Base-by-base conservation (phyloP, 257 asterid species). In the Solanum gracilifrons region DNA sequence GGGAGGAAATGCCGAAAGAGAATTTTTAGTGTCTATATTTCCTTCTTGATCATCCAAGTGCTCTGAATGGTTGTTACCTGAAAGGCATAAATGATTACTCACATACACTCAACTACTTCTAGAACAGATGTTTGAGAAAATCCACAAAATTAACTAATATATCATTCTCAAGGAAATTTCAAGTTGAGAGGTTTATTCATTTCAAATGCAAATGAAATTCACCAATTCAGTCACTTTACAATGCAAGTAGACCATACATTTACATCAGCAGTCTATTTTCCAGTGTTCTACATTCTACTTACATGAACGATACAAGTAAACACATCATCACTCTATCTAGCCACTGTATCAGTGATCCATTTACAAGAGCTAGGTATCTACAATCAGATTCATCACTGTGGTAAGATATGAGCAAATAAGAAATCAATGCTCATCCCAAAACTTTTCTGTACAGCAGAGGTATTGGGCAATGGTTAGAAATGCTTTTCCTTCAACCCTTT, bases 51-150 rank as follows among this genome's bases (percentile, higher is more conserved):
- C 86, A 62, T 88, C 93, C 13, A 82, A 89, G 89, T 84, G 73
- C 74, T 31, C 73, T 32, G 86, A 90, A 90, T 88, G 85, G 72
- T 84, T 89, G 83, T 91, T 91, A 87, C 92, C 97, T 93, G 93
- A 88, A 90, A 92, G 84, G 86, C 62, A 39, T 35, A 7, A 27
- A 68, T 16, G 83, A 60, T 83, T 71, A 88, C 88, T 74, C 29
- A 25, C 73, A 48, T 16, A 82, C 48, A 75, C 87, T 36, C 71
- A 46, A 31, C 68, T 41, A 72, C 85, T 66, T 74, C 37, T 36
- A 55, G 75, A 55, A 39, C 72, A 48, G 32, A 86, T 7, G 55
- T 83, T 15, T 13, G 12, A 66, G n/a, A 43, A 21, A 84, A 43
- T 15, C 36, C 84, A 43, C 37, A 80, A 80, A 80, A 80, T 29